These are phyloP conservation scores for Tranzscheliella williamsii DNA, from an alignment of 1,284 basidiomycete genomes.

Conservation along the genomic window DNA sequence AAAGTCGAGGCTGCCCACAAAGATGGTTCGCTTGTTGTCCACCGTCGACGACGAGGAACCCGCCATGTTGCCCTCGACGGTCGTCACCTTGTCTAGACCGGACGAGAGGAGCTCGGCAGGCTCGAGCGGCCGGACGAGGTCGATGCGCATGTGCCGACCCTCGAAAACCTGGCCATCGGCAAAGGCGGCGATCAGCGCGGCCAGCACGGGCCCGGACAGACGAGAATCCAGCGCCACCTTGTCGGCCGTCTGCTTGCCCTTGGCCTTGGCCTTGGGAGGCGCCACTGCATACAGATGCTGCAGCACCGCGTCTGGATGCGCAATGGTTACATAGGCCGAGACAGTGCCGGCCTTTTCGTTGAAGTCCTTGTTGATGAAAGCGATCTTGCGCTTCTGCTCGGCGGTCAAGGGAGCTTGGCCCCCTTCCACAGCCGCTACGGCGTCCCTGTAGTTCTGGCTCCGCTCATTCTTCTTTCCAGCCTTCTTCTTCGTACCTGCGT, in stretches of 20 bases:
- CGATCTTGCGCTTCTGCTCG: conserved; percentile 87
- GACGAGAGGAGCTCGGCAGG: conserved; percentile 43
- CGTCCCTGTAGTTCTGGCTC: conserved; percentile 70
- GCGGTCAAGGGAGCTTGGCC: conserved; percentile 70
- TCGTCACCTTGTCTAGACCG: conserved; percentile 49
- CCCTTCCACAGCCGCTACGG: conserved; percentile 59
- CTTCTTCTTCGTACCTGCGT: conserved; percentile 58
- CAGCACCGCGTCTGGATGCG: conserved; percentile 35
- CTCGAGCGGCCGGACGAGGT: conserved; percentile 48
- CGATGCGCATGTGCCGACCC: conserved; percentile 64
- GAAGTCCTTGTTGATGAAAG: conserved; percentile 83
- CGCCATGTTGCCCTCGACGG: conserved; percentile 34
- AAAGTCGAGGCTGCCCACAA: conserved; percentile 92
- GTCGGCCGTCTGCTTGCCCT: background rate
- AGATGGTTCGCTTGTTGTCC: conserved; percentile 72
- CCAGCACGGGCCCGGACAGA: conserved; percentile 66
- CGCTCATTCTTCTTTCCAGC: conserved; percentile 63
- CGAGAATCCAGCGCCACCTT: conserved; percentile 12
- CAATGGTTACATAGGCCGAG: conserved; percentile 57
- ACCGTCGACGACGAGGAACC: conserved; percentile 22
- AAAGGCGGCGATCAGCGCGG: conserved; percentile 68
- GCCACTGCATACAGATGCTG: conserved; percentile 18
- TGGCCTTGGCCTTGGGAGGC: conserved; percentile 13
- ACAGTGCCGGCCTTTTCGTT: conserved; percentile 52
- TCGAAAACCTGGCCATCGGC: conserved; percentile 77